Evolutionary conservation across 2,329 filamentous ascomycete genomes (phyloP).

Genomic region (Colletotrichum sp.): DNA sequence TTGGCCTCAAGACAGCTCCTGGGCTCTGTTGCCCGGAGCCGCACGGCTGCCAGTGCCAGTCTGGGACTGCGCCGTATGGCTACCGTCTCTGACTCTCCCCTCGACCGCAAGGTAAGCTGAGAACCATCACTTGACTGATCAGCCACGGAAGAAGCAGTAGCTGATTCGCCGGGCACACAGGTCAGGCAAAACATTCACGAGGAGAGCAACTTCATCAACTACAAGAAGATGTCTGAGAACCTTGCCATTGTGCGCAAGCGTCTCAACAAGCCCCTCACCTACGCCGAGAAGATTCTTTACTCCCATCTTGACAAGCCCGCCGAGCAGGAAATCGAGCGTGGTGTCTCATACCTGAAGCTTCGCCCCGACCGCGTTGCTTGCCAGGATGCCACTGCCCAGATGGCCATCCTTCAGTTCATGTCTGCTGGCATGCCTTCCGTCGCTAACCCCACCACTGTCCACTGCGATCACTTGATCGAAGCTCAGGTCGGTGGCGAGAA

Average conservation of each 20-base stretch:
- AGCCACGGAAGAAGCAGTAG: not conserved
- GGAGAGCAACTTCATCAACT: slow-evolving; percentile 97
- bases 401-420: slow-evolving; percentile 99
- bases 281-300: slow-evolving; percentile 98
- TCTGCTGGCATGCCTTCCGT: slow-evolving; percentile 95
- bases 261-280: slow-evolving; percentile 92
- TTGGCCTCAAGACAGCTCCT: slow-evolving; percentile 75
- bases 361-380: slow-evolving; percentile 97
- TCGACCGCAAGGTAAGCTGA: slow-evolving; percentile 82
- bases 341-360: slow-evolving; percentile 93
- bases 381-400: slow-evolving; percentile 99
- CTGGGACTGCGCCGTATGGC: slow-evolving; percentile 76
- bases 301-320: slow-evolving; percentile 98
- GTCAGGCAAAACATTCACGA: slow-evolving; percentile 97
- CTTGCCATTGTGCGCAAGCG: slow-evolving; percentile 86
- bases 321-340: slow-evolving; percentile 94
- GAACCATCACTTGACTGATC: not conserved
- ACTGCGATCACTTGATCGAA: slow-evolving; percentile 99
- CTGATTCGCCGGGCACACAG: slow-evolving; percentile 35
- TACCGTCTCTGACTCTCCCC: slow-evolving; percentile 82
- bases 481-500: slow-evolving; percentile 91
- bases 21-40: slow-evolving; percentile 67
- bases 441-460: slow-evolving; percentile 92
- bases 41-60: slow-evolving; percentile 60
- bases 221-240: slow-evolving; percentile 99